Evolutionary conservation across 108 stramenopile species (phyloP).

Genomic region (Cylindrotheca fusiformis): DNA sequence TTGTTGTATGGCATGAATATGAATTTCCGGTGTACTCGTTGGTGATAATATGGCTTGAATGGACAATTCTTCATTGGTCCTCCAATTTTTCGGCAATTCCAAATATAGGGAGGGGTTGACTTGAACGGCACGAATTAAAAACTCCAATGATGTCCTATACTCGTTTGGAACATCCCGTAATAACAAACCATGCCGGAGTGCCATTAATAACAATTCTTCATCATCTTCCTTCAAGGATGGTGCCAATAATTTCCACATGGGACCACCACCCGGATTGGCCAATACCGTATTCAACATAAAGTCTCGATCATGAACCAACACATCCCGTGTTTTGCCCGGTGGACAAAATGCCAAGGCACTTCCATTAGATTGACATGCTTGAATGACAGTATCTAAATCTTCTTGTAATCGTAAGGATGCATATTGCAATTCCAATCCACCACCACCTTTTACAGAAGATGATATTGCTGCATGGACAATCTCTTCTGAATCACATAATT

Average conservation of each 20-base stretch:
- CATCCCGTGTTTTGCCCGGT: constrained; percentile 13
- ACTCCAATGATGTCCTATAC: constrained; percentile 4
- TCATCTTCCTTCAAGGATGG: constrained; percentile 13
- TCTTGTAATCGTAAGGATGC: constrained; percentile 21
- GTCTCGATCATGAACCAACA: constrained; percentile 11
- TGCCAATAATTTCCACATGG: constrained; percentile 32
- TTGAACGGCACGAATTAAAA: constrained; percentile 18
- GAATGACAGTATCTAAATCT: constrained; percentile 11
- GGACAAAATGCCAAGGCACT: constrained; percentile 38
- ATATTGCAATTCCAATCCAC: constrained; percentile 38
- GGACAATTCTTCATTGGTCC: constrained; percentile 5
- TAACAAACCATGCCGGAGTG: constrained; percentile 27
- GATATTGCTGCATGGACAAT: constrained; percentile 27
- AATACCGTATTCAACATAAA: constrained; percentile 30
- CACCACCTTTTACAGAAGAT: no score
- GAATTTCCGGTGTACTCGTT: constrained; percentile 14
- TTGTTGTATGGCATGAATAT: constrained; percentile 17
- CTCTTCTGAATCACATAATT: constrained; percentile 22
- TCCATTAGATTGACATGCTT: constrained; percentile 31
- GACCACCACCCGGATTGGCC: constrained; percentile 15
- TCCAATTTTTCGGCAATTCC: constrained; percentile 9
- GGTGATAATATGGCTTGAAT: constrained; percentile 18
- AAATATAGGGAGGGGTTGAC: constrained; percentile 23
- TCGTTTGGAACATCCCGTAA: constrained; percentile 24
- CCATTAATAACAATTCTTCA: constrained; percentile 23